Percentiles rank a stretch among this genome's conserved stretches.
Evolutionary conservation across 2,329 filamentous ascomycete species (phyloP).

Genomic region (Aschersonia sp.): DNA sequence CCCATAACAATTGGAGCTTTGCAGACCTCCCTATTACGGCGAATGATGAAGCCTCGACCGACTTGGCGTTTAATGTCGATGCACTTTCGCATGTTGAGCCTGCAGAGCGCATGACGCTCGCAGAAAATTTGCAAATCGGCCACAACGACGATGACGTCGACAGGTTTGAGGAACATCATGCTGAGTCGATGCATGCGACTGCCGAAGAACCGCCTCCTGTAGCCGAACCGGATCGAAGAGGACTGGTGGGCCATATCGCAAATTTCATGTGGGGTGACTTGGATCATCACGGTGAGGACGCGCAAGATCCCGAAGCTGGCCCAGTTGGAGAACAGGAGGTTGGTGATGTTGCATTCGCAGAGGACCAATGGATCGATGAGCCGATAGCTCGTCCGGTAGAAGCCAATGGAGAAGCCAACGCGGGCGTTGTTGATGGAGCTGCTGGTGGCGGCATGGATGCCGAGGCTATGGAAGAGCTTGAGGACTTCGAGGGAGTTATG

Average conservation of each 20-base stretch:
- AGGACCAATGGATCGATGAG: conserved; percentile 1
- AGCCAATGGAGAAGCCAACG: conserved; percentile 13
- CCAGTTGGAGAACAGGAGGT: conserved; percentile 29
- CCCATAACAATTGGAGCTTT: conserved; percentile 48
- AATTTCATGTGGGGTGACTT: conserved; percentile 50
- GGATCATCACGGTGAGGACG: conserved; percentile 19
- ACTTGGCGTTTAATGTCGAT: too few relatives aligned
- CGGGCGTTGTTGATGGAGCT: conserved; percentile 20
- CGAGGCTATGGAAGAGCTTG: conserved; percentile 67
- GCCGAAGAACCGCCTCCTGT: conserved; percentile 3
- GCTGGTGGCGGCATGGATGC: conserved; percentile 55
- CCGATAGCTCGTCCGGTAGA: conserved; percentile 13
- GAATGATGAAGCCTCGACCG: conserved; percentile 3
- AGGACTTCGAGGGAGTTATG: conserved; percentile 91
- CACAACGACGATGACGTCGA: conserved; percentile 2
- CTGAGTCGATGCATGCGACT: conserved; percentile 4
- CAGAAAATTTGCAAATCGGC: too few relatives aligned
- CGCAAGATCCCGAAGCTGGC: conserved; percentile 3
- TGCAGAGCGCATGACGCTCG: too few relatives aligned
- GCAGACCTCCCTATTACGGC: conserved; percentile 19
- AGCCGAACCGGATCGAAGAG: conserved; percentile 7
- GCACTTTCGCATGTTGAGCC: too few relatives aligned
- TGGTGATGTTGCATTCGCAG: conserved; percentile 18
- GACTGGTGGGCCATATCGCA: conserved; percentile 23
- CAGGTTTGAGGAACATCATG: neutral